Evolutionary conservation across 2,329 filamentous ascomycete species (phyloP).

Genomic region (Botryotinia convoluta): DNA sequence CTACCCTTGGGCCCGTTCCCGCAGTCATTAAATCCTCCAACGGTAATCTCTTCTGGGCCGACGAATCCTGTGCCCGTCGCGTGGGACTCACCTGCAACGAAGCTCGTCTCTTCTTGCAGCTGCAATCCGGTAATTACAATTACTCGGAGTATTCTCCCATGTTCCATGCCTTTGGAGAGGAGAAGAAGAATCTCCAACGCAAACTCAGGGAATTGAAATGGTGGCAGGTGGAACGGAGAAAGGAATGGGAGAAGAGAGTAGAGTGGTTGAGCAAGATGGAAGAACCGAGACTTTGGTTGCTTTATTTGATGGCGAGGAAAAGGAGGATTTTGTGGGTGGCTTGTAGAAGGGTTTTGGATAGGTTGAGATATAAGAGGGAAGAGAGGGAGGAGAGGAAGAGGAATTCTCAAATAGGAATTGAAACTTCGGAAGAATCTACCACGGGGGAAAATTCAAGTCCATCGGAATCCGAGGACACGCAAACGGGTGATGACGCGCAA

Average conservation of each 20-base stretch:
- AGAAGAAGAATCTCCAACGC: conserved; percentile 24
- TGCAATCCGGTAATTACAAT: conserved; percentile 28
- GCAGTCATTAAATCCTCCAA: conserved; percentile 31
- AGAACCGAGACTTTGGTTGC: conserved; percentile 28
- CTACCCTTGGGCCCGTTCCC: conserved; percentile 20
- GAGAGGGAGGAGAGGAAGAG: neutral
- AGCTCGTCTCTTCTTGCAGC: conserved; percentile 27
- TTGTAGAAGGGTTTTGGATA: conserved; percentile 18
- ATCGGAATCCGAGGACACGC: neutral
- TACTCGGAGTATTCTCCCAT: conserved; percentile 30
- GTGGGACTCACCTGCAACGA: conserved; percentile 30
- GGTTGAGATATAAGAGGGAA: conserved; percentile 26
- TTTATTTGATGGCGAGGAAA: conserved; percentile 31
- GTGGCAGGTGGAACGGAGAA: conserved; percentile 26
- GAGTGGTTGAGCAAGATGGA: conserved; percentile 31
- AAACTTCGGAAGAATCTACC: neutral
- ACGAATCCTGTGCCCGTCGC: conserved; percentile 30
- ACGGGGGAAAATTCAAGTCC: neutral
- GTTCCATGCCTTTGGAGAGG: conserved; percentile 29
- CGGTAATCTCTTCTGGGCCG: conserved; percentile 33
- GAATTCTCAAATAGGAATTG: conserved; percentile 21
- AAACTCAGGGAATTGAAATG: conserved; percentile 24
- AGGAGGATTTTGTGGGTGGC: conserved; percentile 29
- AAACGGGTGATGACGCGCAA: neutral
- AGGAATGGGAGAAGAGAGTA: conserved; percentile 28